Evolutionary conservation across 306 rosid species (phyloP), one percentile per base, ranked within the genome.

Genomic region (Myrica gale): DNA sequence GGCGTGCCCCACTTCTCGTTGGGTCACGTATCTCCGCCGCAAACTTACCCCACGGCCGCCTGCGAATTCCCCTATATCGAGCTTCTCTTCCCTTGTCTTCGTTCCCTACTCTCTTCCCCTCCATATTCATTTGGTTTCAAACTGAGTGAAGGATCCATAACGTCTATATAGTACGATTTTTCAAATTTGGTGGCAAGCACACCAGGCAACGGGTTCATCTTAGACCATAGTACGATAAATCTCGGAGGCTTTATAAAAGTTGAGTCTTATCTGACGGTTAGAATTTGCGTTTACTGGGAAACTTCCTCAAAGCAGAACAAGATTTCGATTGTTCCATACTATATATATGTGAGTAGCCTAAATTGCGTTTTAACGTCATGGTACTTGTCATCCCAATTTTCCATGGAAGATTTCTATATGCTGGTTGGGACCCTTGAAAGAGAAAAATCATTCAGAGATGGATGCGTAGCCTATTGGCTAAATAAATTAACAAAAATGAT

Each of bases 21-120:
- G 97, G 97, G 57, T 94, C 98, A n/a, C 98, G 92, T 70, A 91
- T 94, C 74, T 94, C 98, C 0, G 98, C 98, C 0, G 97, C 98
- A 61, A 81, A 91, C 76, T 94, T 94, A 0, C 96, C 98, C 98
- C 97, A 94, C 5, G 96, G 98, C 71, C 98, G 83, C 65, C 90
- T 75, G 3, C 98, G 78, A 42, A 94, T 92, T 26, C 98, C 98
- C 75, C 97, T 75, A 67, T 90, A 94, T 21, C 84, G 78, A 46
- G 23, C 68, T 61, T 84, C 92, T 10, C 1, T 69, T 43, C 69
- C 56, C 65, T 51, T 71, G 52, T 42, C 69, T 73, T 68, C 71
- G 13, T 70, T 69, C 20, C 72, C 17, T 1, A 42, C 19, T 10
- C 68, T 72, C 58, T 48, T 56, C n/a, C 83, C 86, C 21, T 91